Evolutionary conservation across 2,329 filamentous ascomycete genomes (phyloP).

Genomic region (Aspergillus amoenus): DNA sequence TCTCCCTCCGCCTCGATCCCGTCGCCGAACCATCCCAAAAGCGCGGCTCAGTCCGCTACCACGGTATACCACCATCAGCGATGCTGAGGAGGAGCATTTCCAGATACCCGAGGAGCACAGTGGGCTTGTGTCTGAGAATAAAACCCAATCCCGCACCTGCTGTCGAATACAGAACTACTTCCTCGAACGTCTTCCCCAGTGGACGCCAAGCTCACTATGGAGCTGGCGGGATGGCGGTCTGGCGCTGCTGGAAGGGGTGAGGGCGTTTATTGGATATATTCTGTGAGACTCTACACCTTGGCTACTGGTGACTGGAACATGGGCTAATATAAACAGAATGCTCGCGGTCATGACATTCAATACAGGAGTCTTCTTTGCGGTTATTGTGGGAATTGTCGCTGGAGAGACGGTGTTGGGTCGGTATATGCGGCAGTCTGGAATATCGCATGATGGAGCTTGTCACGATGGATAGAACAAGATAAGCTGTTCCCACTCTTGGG

Average conservation of each 20-base stretch:
- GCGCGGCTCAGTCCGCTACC: conserved; percentile 11
- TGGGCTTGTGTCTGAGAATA: no score
- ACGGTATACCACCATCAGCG: background rate
- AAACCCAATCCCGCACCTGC: background rate
- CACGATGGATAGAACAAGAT: conserved; percentile 1
- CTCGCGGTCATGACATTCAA: conserved; percentile 19
- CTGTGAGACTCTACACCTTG: background rate
- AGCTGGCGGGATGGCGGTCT: background rate
- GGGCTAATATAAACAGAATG: conserved; percentile 9
- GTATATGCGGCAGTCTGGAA: conserved; percentile 6
- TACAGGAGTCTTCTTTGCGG: conserved; percentile 10
- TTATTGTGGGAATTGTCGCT: conserved; percentile 11
- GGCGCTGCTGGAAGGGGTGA: conserved; percentile 9
- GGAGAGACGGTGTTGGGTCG: conserved; percentile 13
- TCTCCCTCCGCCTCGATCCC: background rate
- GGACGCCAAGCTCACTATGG: background rate
- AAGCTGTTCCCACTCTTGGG: background rate
- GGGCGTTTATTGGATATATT: conserved; percentile 12
- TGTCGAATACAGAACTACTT: background rate
- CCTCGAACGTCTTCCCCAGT: background rate
- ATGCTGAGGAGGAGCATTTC: background rate
- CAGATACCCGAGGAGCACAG: no score
- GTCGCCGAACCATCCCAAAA: background rate
- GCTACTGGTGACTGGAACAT: no score
- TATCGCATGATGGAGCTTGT: conserved; percentile 12